phyloP scores from a whole-genome alignment of 2,329 filamentous ascomycete genomes.

The Immersiporthe knoxdaviesiana region DNA sequence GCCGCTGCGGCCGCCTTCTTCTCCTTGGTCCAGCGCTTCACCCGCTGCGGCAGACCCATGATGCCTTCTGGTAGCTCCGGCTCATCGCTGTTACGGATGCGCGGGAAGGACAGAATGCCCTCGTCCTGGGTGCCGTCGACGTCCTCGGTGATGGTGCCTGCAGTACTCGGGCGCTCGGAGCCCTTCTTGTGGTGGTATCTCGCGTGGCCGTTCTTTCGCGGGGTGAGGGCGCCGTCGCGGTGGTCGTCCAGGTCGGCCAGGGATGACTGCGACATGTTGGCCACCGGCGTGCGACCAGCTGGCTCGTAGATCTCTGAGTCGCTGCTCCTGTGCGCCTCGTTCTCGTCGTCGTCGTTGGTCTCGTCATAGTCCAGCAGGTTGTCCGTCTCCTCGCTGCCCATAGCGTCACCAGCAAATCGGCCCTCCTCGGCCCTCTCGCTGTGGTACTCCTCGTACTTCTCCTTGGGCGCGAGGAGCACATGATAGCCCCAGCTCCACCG shows the following conservation, averaged over 20 bases:
- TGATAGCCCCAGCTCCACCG: conserved; percentile 99
- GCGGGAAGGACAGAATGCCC: conserved; percentile 67
- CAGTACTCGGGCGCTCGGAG: conserved; percentile 26
- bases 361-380: conserved; percentile 52
- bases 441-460: conserved; percentile 69
- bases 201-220: conserved; percentile 40
- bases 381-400: conserved; percentile 48
- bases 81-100: conserved; percentile 51
- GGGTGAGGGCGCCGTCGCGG: conserved; percentile 20
- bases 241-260: conserved; percentile 34
- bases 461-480: conserved; percentile 84
- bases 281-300: conserved; percentile 59
- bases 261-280: conserved; percentile 53
- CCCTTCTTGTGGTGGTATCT: conserved; percentile 35
- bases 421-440: conserved; percentile 59
- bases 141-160: conserved; percentile 28
- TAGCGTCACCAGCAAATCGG: conserved; percentile 55
- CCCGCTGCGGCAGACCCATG: conserved; percentile 45
- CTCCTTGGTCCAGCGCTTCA: conserved; percentile 40
- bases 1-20: conserved; percentile 30
- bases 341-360: conserved; percentile 46
- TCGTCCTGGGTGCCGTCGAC: conserved; percentile 39
- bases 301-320: conserved; percentile 55
- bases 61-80: conserved; percentile 46
- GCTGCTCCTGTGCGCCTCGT: conserved; percentile 40